Evolutionary conservation across 164 flowering plant species (phyloP).

Genomic region (Dillenia turbinata): DNA sequence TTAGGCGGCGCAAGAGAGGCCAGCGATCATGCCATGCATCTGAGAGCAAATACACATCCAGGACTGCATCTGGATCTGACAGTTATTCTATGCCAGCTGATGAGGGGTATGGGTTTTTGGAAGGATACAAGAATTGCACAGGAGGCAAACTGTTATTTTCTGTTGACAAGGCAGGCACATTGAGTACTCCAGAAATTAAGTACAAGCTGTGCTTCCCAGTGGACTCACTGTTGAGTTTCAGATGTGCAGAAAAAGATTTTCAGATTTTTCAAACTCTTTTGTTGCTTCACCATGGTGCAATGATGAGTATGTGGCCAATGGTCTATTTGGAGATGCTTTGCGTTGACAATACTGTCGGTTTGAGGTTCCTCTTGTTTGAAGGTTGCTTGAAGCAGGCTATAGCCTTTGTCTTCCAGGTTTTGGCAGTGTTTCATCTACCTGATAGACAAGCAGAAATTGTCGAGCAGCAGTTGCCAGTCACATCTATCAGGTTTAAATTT

Average conservation of each 20-base stretch:
- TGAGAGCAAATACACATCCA: slow-evolving; percentile 15
- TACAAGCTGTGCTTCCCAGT: slow-evolving; percentile 30
- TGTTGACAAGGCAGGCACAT: slow-evolving; percentile 17
- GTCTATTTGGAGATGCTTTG: slow-evolving; percentile 83
- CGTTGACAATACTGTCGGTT: slow-evolving; percentile 65
- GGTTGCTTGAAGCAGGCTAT: slow-evolving; percentile 77
- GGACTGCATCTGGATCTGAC: slow-evolving; percentile 17
- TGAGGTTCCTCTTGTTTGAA: slow-evolving; percentile 72
- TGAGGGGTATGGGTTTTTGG: slow-evolving; percentile 17
- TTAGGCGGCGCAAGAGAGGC: slow-evolving; percentile 46
- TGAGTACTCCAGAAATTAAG: slow-evolving; percentile 27
- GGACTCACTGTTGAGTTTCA: slow-evolving; percentile 10
- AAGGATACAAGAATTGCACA: slow-evolving; percentile 12
- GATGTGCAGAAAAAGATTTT: slow-evolving; percentile 17
- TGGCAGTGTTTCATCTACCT: slow-evolving; percentile 40
- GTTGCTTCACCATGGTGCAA: slow-evolving; percentile 50
- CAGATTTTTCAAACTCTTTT: slow-evolving; percentile 28
- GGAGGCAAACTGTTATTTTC: slow-evolving; percentile 17
- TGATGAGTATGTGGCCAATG: slow-evolving; percentile 58
- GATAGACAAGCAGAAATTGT: slow-evolving; percentile 28
- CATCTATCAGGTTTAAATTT: slow-evolving; percentile 64
- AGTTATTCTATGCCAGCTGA: slow-evolving; percentile 17
- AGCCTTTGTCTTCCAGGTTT: slow-evolving; percentile 47
- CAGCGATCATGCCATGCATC: slow-evolving; percentile 8
- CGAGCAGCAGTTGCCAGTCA: slow-evolving; percentile 59